These are phyloP conservation scores for Jaltomata sinuosa DNA, from an alignment of 257 asterid genomes.

Conservation along the genomic window DNA sequence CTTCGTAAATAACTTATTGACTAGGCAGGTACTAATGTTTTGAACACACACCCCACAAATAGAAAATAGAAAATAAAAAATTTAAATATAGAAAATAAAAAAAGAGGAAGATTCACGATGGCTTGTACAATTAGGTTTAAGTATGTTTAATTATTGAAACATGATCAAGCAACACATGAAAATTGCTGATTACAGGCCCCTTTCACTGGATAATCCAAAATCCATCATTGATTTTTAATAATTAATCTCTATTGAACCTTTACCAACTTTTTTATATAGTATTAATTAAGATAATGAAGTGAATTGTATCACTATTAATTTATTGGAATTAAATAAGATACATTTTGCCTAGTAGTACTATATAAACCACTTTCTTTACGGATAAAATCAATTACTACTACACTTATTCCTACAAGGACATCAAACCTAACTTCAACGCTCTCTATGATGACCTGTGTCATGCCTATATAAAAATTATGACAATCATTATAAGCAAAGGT, in stretches of 20 bases:
- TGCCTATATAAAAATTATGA: background rate
- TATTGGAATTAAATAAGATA: background rate
- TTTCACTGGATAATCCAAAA: background rate
- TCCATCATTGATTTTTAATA: background rate
- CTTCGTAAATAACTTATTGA: background rate
- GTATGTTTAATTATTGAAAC: background rate
- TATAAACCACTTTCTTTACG: background rate
- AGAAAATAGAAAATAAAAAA: background rate
- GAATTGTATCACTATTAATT: no score
- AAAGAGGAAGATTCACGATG: background rate
- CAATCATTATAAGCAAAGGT: background rate
- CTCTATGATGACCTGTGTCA: background rate
- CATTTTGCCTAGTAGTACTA: background rate
- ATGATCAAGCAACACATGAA: background rate
- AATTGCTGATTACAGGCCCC: background rate
- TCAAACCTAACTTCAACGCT: slow-evolving; percentile 8
- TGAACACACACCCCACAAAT: background rate
- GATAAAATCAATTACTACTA: background rate
- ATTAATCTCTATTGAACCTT: background rate
- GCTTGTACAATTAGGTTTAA: background rate
- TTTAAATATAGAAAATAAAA: background rate
- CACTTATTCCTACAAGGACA: background rate
- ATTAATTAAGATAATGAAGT: background rate
- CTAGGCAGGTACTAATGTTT: background rate
- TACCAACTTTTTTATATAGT: background rate